Conservation (phyloP, 495 filamentous ascomycete species). For the Talaromyces ruber region DNA sequence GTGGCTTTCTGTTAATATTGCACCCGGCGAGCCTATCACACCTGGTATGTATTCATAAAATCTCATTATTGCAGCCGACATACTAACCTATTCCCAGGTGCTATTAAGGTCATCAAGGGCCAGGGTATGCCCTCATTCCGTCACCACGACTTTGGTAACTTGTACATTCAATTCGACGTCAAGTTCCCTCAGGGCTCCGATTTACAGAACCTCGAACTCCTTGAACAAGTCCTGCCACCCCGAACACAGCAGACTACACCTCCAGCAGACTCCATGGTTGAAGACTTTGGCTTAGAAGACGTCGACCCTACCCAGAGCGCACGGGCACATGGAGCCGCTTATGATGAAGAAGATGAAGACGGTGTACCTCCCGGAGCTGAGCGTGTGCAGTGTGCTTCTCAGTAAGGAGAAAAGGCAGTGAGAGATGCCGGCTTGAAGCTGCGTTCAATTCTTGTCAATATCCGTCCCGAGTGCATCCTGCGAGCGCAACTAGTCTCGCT, state of each 20-base stretch:
- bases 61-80: not conserved
- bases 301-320: conserved; percentile 60
- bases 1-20: conserved; percentile 86
- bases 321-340: conserved; percentile 66
- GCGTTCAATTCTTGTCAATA: not conserved
- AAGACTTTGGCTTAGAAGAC: conserved; percentile 76
- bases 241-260: conserved; percentile 51
- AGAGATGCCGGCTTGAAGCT: not conserved
- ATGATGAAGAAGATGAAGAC: conserved; percentile 76
- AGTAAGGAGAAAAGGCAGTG: conserved; percentile 48
- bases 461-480: not conserved
- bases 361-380: conserved; percentile 71
- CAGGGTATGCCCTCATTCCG: conserved; percentile 98
- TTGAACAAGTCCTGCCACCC: conserved; percentile 75
- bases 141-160: conserved; percentile 92
- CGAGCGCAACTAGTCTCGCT: not conserved
- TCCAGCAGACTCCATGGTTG: conserved; percentile 77
- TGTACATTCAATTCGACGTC: conserved; percentile 96
- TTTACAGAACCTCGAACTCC: conserved; percentile 45
- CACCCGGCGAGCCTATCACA: conserved; percentile 87
- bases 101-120: conserved; percentile 88
- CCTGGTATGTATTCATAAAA: conserved; percentile 58
- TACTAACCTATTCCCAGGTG: conserved; percentile 45
- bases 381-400: conserved; percentile 93
- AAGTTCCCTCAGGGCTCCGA: conserved; percentile 72